Base-by-base conservation (phyloP, 164 flowering plant species). In the Berberis vulgaris region DNA sequence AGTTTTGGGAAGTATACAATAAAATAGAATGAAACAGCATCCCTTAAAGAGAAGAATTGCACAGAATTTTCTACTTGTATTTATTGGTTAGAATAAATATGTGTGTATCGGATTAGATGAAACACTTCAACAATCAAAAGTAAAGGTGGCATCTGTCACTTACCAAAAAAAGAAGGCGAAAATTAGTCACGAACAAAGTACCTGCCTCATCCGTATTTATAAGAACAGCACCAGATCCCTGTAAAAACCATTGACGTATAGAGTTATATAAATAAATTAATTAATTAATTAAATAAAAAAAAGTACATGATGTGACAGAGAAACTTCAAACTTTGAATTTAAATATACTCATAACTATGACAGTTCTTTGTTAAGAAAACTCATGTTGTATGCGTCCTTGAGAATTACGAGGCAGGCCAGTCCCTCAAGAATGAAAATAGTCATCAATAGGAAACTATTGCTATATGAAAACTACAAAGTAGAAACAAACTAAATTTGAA, bases 181-280 rank as follows among this genome's bases (percentile, higher is more conserved):
- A 91, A 74, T 89, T 95, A 41, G 99, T 91, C 41, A 95, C 94
- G 43, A 85, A 59, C 79, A 91, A 77, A 11, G 92, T 86, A 61
- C 99, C 99, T 3, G 99, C 96, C 70, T 85, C 94, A 68, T 89
- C 96, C 10, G 79, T 91, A 68, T 95, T 95, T 7, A 89, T 88
- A 73, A 95, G 96, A 72, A 89, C 93, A 66, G 86, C 91, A 38
- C 97, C 99, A 78, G 67, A 71, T 26, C 87, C 94, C 99, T 95
- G 88, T 6, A 73, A 53, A 60, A 71, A 41, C 42, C 11, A 5
- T 43, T 12, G 47, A 41, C 45, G 26, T 3, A 54, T 39, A 4
- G 41, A 7, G 54, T 12, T 7, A n/a, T 1, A 49, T 26, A 41
- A 57, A 46, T 12, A 64, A 56, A 38, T 53, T 13, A 47, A 3